Conservation (phyloP, 257 asterid species). For the Solanum megistacrolobum region DNA sequence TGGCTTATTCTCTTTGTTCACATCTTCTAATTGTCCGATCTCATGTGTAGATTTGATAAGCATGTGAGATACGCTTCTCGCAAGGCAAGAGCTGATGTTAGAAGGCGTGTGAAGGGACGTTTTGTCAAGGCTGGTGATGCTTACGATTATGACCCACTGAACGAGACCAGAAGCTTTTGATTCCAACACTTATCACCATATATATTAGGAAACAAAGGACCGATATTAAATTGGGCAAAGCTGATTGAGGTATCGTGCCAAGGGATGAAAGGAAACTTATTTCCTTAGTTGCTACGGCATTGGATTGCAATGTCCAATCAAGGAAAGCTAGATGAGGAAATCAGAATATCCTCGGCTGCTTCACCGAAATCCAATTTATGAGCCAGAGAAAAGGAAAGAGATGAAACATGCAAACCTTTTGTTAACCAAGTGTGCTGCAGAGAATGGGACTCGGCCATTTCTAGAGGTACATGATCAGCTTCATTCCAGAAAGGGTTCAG, state of each 20-base stretch:
- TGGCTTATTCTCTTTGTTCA: neutral
- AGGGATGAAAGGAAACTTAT: neutral
- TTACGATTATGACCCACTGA: conserved; percentile 54
- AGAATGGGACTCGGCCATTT: neutral
- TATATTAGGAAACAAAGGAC: neutral
- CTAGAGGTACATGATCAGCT: neutral
- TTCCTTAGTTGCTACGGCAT: neutral
- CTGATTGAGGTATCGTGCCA: neutral
- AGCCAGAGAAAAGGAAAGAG: neutral
- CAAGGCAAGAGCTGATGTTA: conserved; percentile 59
- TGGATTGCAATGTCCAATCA: neutral
- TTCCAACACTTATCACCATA: neutral
- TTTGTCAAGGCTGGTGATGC: conserved; percentile 64
- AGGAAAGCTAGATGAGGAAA: neutral
- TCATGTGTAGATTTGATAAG: conserved; percentile 36
- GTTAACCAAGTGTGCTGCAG: neutral
- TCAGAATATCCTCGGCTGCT: neutral
- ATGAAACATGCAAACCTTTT: neutral
- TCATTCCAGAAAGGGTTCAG: neutral
- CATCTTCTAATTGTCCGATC: neutral
- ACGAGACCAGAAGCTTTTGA: conserved; percentile 20
- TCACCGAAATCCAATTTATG: neutral
- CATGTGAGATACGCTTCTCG: conserved; percentile 57
- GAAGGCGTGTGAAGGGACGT: conserved; percentile 76
- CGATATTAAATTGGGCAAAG: neutral